phyloP scores from a whole-genome alignment of 1,139 yeast genomes.

The Pichia sp. region DNA sequence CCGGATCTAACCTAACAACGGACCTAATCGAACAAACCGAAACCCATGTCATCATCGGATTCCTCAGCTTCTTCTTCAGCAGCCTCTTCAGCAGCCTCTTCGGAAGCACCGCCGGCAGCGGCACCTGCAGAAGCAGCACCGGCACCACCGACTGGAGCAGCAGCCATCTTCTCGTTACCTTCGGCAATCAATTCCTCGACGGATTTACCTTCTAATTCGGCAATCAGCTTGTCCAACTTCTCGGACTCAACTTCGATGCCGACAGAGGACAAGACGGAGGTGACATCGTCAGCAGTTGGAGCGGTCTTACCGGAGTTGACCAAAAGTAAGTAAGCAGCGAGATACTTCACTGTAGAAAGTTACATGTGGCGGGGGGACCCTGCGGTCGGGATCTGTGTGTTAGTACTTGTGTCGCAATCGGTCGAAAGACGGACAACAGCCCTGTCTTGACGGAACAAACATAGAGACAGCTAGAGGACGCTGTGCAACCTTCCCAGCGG shows the following conservation, averaged over 20 bases:
- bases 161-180: conserved; percentile 78
- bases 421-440: too few relatives aligned
- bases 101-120: conserved; percentile 46
- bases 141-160: conserved; percentile 82
- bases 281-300: conserved; percentile 71
- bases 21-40: conserved; percentile 79
- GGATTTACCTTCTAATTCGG: conserved; percentile 74
- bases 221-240: conserved; percentile 60
- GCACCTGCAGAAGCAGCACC: conserved; percentile 60
- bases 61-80: conserved; percentile 53
- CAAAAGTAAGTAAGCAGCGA: conserved; percentile 86
- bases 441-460: too few relatives aligned
- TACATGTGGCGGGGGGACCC: not conserved
- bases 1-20: not conserved
- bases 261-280: conserved; percentile 68
- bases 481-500: too few relatives aligned
- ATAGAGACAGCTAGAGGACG: too few relatives aligned
- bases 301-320: conserved; percentile 80
- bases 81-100: conserved; percentile 55
- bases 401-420: not conserved
- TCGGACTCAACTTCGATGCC: conserved; percentile 77
- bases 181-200: conserved; percentile 71
- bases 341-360: conserved; percentile 60
- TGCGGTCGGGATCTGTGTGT: not conserved
- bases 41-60: conserved; percentile 76